Evolutionary conservation across 345 rosid genomes (phyloP), one percentile per base, ranked within the genome.

Genomic region (Eucalyptus grandis): DNA sequence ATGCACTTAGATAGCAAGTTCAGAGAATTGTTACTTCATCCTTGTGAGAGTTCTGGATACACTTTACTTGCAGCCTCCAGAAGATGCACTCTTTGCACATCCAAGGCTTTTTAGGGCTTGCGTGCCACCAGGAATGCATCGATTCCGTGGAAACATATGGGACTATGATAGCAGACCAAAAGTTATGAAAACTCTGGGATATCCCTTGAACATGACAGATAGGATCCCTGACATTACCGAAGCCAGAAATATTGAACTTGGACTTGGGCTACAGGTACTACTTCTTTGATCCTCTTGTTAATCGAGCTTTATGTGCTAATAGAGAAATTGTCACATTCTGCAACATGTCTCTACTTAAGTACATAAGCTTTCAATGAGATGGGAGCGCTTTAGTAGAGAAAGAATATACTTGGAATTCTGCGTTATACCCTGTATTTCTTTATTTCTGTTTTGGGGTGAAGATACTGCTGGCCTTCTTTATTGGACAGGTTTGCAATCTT

Each of bases 91-190:
- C 50, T 98, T 97, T 86, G 96, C 98, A 77, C 98, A 96, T 91
- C 98, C 99, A 49, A 96, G 99, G 94, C 96, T 97, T 24, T 98
- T 97, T 91, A 96, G 99, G 93, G 98, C 98, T 49, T 98, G 99
- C 81, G 97, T 96, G 83, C 99, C 99, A 3, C 99, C 99, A 9
- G 99, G 99, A 87, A 96, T 98, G 96, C 99, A 98, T 93, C 95
- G 99, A 80, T 98, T 98, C 91, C 95, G 97, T 90, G 99, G 99
- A 58, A 98, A 98, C 92, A 90, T 97, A 54, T 98, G 99, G 99
- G 99, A 98, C 92, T 97, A 93, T 90, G 98, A 97, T 86, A 93
- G 96, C 94, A 95, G 94, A 92, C 98, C 96, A 6, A 93, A 94
- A 87, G 98, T 97, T 67, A 94, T 95, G 98, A 95, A 90, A 90